Base-by-base conservation (phyloP, 495 filamentous ascomycete genomes). In the Penicillium samsonianum region DNA sequence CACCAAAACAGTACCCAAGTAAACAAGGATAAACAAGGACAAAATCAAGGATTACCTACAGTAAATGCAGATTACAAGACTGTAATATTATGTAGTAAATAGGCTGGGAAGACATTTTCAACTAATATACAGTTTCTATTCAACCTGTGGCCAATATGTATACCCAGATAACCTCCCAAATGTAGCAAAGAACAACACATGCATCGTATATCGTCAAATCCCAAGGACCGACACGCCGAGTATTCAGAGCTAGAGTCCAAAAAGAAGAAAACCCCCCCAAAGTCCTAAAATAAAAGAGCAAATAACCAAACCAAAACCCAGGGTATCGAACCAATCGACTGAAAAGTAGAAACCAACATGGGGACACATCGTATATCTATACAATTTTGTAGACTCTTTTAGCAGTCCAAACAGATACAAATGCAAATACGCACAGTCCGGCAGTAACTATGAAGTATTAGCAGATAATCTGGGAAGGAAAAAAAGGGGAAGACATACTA, bases 321-420 rank as follows among this genome's bases (percentile, higher is more conserved):
- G 44, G 51, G 37, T 49, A 55, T 60, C 52, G 26, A 44, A 45
- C 16, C 23, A 40, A 28, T 20, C 16, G 3, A 51, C 30, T 22
- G 12, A 48, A 10, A 45, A 16, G 4, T 38, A 38, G 35, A 38
- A 20, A 14, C 11, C 26, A 17, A 38, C 19, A 35, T 11, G 22
- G 20, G 17, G 33, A 26, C 16, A 35, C 12, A 28, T 19, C 0
- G 23, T 10, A 11, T 30, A 28, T 45, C 61, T 67, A 87, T 20
- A 87, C 85, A 69, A 88, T 87, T 26, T 84, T 81, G 68, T 87
- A 88, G 40, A 87, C 82, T 62, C 85, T 83, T 79, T 93, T 98
- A 8, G 94, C 94, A 66, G 93, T 84, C 60, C 83, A 78, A 65
- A 89, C 95, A 63, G 90, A 90, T 6, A 76, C 81, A 23, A 90